Base-by-base conservation (phyloP, 2,329 filamentous ascomycete species). In the Alternaria brassicae region DNA sequence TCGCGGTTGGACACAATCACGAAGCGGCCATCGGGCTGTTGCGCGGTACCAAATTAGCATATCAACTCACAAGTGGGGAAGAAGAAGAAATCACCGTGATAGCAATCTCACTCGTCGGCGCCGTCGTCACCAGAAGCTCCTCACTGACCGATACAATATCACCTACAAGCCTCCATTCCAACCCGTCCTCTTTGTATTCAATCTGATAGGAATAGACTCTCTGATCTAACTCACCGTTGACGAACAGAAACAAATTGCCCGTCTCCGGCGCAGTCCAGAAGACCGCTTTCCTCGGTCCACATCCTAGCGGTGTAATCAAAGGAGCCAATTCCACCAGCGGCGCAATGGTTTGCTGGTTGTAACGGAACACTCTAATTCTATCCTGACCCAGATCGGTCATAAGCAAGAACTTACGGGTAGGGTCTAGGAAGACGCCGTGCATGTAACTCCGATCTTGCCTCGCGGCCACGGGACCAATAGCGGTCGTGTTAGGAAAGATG, bases 331-430 rank as follows among this genome's bases (percentile, higher is more conserved):
- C 68, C 9, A 85, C 75, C 21, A 81, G 79, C 9, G 78, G 73
- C 39, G 82, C 81, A 2, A 73, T 75, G 3, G 69, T 64, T 2
- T 71, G 64, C 1, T 68, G 67, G 58, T 85, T 74, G 66, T 88
- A 81, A 41, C 77, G 69, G 71, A 85, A 90, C 79, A 85, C 75
- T 58, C 85, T 86, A 47, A 91, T 75, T 7, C 86, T 68, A 66
- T 91, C 89, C 0, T 84, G 81, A 34, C 88, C 86, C 6, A 92
- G 81, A 66, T 91, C 89, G 1, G 88, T 87, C 2, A 86, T 81
- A 2, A 90, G 71, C 27, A 90, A 67, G 73, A 85, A 91, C 15
- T 79, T 69, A 6, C 82, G 84, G 1, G 84, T 88, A 4, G 88
- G 89, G 69, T 91, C 88, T 30, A 88, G 72, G 51, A 89, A 73